A percentile compares a stretch with the other conserved stretches of the same genome.
These are phyloP conservation scores for Pseudocercospora pini-densiflorae DNA, from an alignment of 2,329 filamentous ascomycete species.

Conservation along the genomic window DNA sequence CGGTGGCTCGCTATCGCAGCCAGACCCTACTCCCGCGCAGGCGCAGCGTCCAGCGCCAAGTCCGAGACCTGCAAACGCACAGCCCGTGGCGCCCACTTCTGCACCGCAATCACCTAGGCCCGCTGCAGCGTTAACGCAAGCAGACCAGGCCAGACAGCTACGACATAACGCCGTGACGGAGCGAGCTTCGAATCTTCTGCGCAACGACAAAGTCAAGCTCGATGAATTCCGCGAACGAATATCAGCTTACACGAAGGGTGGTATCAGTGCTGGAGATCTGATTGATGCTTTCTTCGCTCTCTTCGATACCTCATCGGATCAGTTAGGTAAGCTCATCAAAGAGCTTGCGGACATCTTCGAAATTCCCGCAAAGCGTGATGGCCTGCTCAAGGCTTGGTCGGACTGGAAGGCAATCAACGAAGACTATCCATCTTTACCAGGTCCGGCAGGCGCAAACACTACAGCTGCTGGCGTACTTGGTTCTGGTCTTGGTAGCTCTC, in stretches of 20 bases:
- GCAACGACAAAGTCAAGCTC: conserved; percentile 76
- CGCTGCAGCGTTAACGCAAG: conserved; percentile 61
- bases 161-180: conserved; percentile 86
- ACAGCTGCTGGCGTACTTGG: conserved; percentile 51
- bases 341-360: conserved; percentile 95
- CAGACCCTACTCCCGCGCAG: conserved; percentile 47
- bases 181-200: conserved; percentile 78
- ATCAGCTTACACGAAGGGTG: conserved; percentile 73
- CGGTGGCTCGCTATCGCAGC: conserved; percentile 64
- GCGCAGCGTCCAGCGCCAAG: conserved; percentile 37
- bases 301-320: conserved; percentile 77
- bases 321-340: conserved; percentile 85
- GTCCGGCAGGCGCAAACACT: conserved; percentile 68
- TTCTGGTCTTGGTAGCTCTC: conserved; percentile 59
- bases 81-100: conserved; percentile 40
- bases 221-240: conserved; percentile 77
- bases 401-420: conserved; percentile 97
- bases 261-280: conserved; percentile 73
- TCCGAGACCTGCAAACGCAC: conserved; percentile 41
- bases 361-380: conserved; percentile 72
- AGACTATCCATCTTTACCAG: conserved; percentile 88
- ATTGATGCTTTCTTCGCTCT: conserved; percentile 87
- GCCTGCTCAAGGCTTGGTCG: conserved; percentile 82
- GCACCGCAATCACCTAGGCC: conserved; percentile 40
- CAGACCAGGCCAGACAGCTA: conserved; percentile 79